phyloP scores from a whole-genome alignment of 352 stramenopile species.

The Phytophthora multivora region DNA sequence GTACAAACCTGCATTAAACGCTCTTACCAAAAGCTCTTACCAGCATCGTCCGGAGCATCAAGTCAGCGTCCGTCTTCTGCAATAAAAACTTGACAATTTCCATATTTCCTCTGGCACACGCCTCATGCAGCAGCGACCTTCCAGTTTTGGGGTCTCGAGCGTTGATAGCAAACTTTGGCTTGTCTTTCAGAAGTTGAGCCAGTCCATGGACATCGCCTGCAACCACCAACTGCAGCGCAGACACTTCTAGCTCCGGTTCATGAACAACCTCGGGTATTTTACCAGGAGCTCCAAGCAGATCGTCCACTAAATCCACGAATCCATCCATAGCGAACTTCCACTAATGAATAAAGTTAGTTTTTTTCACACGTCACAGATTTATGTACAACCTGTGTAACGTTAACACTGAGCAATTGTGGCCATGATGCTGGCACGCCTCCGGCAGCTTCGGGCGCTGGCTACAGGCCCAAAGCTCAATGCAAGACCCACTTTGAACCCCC shows the following conservation, averaged over 20 bases:
- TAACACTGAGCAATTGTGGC: slow-evolving; percentile 10
- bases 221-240: slow-evolving; percentile 37
- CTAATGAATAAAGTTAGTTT: not conserved
- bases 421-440: slow-evolving; percentile 26
- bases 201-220: slow-evolving; percentile 38
- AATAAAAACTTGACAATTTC: slow-evolving; percentile 64
- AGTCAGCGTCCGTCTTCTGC: slow-evolving; percentile 44
- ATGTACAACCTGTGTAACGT: slow-evolving; percentile 4
- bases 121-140: slow-evolving; percentile 68
- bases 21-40: slow-evolving; percentile 39
- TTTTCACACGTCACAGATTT: slow-evolving; percentile 1
- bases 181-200: slow-evolving; percentile 18
- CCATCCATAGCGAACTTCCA: slow-evolving; percentile 21
- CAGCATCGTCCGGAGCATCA: slow-evolving; percentile 73
- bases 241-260: not conserved
- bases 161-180: slow-evolving; percentile 41
- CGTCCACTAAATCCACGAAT: slow-evolving; percentile 50
- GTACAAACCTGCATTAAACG: not conserved
- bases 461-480: not conserved
- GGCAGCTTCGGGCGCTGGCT: slow-evolving; percentile 9
- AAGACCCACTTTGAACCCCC: not conserved
- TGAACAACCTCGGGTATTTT: not conserved
- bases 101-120: slow-evolving; percentile 51
- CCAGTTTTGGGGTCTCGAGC: slow-evolving; percentile 37
- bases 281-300: slow-evolving; percentile 37